Evolutionary conservation across 192 early-diverging fungal genomes (phyloP), one percentile per base, ranked within the genome.

Genomic region (Umbelopsis sp.): DNA sequence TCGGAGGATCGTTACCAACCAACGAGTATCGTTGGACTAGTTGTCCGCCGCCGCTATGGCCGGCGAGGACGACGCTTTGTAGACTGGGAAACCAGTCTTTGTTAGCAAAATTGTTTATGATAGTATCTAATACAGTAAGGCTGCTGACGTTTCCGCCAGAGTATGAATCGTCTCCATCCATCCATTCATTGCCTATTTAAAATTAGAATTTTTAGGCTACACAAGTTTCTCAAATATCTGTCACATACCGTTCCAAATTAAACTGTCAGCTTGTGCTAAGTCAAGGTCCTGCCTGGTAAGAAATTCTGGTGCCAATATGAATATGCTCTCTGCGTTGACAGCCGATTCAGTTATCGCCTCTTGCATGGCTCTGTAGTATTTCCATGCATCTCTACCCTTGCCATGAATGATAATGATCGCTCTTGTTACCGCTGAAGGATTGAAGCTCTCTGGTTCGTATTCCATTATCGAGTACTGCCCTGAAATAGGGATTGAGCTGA

Each of bases 21-120:
- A 48, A 20, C 44, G 65, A 66, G 45, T 66, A 66, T 11, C 65
- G 65, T 8, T 66, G 37, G 2, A 66, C 65, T 66, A 66, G 45
- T 47, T 66, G 65, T 13, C 35, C 65, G 6, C 65, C 65, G 23
- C 44, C 65, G 25, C 45, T 47, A 66, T 66, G 65, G 4, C 65
- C 65, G 12, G 46, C 20, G 23, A 66, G 7, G 3, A 66, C 65
- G 8, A 66, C 46, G 0, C n/a, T 46, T 13, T 66, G 22, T 18
- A 66, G 18, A 4, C 22, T 27, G 22, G 65, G 65, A 41, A 46
- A 66, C 10, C n/a, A 15, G 45, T 2, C n/a, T 48, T 66, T 66
- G 37, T 66, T 44, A 13, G 65, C 41, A 66, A 66, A 66, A 16
- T 66, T 18, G 23, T 13, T 23, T 8, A 66, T 33, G 45, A 66